Conservation (phyloP, 495 filamentous ascomycete genomes). For the Staphylotrichum tortipilum region DNA sequence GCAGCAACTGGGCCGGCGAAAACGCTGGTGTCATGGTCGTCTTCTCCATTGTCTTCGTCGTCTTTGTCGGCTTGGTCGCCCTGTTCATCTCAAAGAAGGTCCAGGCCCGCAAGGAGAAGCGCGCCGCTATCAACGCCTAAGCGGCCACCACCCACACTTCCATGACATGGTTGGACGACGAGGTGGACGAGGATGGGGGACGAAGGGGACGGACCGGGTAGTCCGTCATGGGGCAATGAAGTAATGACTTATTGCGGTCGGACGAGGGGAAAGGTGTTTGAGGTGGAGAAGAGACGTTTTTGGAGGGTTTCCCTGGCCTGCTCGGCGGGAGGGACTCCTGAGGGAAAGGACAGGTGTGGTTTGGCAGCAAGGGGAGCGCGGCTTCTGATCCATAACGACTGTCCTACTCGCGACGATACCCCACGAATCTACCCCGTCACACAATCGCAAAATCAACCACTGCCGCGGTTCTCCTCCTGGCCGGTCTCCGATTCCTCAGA, state of each 20-base stretch:
- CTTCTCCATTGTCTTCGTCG: conserved; percentile 50
- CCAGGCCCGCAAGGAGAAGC: conserved; percentile 27
- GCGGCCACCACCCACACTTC: not conserved
- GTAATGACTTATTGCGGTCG: conserved; percentile 7
- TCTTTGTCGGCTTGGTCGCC: conserved; percentile 37
- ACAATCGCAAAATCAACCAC: conserved; percentile 1
- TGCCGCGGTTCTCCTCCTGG: not conserved
- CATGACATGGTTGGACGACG: not conserved
- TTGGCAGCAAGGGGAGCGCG: conserved; percentile 2
- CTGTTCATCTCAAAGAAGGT: conserved; percentile 40
- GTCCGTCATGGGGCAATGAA: conserved; percentile 9
- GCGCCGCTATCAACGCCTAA: conserved; percentile 21
- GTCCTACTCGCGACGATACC: conserved; percentile 13
- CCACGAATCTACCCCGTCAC: conserved; percentile 2
- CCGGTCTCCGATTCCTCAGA: not conserved
- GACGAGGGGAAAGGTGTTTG: not conserved
- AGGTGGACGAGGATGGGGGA: not conserved
- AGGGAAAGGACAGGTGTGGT: not conserved
- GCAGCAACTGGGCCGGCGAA: conserved; percentile 41
- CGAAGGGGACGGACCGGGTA: not conserved
- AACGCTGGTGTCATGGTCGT: conserved; percentile 51
- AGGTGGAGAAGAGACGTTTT: not conserved
- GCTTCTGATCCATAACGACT: not conserved
- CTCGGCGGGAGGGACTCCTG: conserved; percentile 4
- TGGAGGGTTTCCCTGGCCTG: conserved; percentile 2